Evolutionary conservation across 352 stramenopile genomes (phyloP).

Genomic region (Plasmopara muralis): DNA sequence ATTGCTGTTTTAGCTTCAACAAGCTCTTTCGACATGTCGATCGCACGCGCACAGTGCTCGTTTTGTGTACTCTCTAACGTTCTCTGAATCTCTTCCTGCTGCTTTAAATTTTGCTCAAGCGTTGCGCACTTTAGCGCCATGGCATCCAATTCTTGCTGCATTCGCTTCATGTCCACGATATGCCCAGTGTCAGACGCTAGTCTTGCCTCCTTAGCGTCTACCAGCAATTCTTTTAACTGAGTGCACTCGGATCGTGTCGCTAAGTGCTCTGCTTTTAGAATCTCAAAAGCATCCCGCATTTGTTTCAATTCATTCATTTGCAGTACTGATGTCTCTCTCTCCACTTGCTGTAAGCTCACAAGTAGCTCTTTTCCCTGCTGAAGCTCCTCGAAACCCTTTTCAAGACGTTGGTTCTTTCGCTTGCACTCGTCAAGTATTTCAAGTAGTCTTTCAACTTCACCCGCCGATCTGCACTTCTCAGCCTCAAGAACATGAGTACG

Average conservation of each 20-base stretch:
- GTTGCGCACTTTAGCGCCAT: slow-evolving; percentile 3
- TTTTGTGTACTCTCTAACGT: slow-evolving; percentile 9
- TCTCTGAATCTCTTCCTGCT: slow-evolving; percentile 1
- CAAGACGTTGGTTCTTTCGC: slow-evolving; percentile 20
- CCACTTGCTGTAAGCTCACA: slow-evolving; percentile 27
- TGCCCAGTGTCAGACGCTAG: slow-evolving; percentile 7
- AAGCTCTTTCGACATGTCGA: slow-evolving; percentile 32
- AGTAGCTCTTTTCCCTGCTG: slow-evolving; percentile 35
- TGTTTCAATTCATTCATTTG: slow-evolving; percentile 25
- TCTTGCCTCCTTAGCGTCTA: slow-evolving; percentile 3
- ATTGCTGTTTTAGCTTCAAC: slow-evolving; percentile 46
- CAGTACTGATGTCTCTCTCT: slow-evolving; percentile 20
- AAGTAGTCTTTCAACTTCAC: slow-evolving; percentile 20
- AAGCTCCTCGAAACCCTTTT: slow-evolving; percentile 28
- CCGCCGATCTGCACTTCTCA: slow-evolving; percentile 14
- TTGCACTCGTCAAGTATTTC: slow-evolving; percentile 25
- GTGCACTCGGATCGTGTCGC: slow-evolving; percentile 18
- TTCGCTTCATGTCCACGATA: slow-evolving; percentile 1
- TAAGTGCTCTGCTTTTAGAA: slow-evolving; percentile 19
- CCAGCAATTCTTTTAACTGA: slow-evolving; percentile 13
- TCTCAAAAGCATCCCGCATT: slow-evolving; percentile 14
- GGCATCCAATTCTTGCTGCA: slow-evolving; percentile 18
- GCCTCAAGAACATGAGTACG: slow-evolving; percentile 8
- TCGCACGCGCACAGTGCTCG: slow-evolving; percentile 9
- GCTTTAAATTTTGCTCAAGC: slow-evolving; percentile 9